Evolutionary conservation across 1,139 yeast genomes (phyloP).

Genomic region (Nakaseomyces kungkrabaensis): DNA sequence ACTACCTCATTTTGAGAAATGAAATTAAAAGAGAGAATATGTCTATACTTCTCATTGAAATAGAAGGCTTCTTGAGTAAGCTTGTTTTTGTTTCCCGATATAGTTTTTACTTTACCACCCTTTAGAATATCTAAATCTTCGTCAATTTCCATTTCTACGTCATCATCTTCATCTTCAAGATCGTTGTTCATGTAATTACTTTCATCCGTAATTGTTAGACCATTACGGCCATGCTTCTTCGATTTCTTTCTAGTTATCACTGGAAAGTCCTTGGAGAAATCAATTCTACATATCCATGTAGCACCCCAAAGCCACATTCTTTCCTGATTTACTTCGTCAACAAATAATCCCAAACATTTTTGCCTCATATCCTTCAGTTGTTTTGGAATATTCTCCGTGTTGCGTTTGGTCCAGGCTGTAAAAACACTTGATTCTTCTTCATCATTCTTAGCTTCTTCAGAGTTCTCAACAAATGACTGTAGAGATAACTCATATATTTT

Average conservation of each 20-base stretch:
- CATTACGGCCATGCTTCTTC: constrained; percentile 58
- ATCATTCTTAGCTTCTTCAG: constrained; percentile 7
- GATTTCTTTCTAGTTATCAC: constrained; percentile 31
- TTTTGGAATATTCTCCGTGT: constrained; percentile 65
- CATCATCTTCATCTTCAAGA: constrained; percentile 28
- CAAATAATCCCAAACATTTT: constrained; percentile 65
- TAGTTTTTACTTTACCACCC: constrained; percentile 16
- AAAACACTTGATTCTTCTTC: constrained; percentile 32
- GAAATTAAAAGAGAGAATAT: constrained; percentile 53
- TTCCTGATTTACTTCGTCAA: constrained; percentile 31
- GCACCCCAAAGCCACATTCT: constrained; percentile 80
- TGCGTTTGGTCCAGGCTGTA: constrained; percentile 72
- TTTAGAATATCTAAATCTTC: constrained; percentile 1
- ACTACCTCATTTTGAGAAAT: constrained; percentile 52
- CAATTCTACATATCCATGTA: constrained; percentile 73
- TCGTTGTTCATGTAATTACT: constrained; percentile 24
- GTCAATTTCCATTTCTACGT: constrained; percentile 27
- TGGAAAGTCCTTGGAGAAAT: constrained; percentile 54
- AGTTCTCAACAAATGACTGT: not conserved
- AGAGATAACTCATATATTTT: constrained; percentile 54
- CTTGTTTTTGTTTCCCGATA: constrained; percentile 29
- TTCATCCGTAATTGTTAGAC: constrained; percentile 40
- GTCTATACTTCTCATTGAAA: constrained; percentile 68
- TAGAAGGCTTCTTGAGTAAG: constrained; percentile 45
- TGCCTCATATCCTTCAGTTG: constrained; percentile 52